Percentiles rank a stretch among this genome's conserved stretches.
These are phyloP conservation scores for Trichoderma afroharzianum DNA, from an alignment of 2,329 filamentous ascomycete genomes.

Conservation along the genomic window DNA sequence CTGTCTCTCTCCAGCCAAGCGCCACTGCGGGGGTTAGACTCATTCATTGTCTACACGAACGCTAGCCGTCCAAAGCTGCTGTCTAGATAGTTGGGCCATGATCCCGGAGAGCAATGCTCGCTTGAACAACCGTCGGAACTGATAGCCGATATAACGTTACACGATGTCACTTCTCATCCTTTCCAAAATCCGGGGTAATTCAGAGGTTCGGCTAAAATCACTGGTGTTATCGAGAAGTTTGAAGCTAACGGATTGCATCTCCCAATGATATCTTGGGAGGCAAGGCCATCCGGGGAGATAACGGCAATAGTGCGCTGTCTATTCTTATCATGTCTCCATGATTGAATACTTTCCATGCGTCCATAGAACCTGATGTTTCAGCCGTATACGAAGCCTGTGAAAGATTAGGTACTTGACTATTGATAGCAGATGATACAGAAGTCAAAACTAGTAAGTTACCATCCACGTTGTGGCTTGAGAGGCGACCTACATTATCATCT, in stretches of 20 bases:
- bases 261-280: not conserved
- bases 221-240: not conserved
- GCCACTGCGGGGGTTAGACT: constrained; percentile 10
- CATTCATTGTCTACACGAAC: not conserved
- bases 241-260: not conserved
- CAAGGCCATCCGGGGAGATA: not conserved
- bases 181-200: not conserved
- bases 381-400: not conserved
- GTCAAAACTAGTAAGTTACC: not conserved
- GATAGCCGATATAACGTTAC: constrained; percentile 7
- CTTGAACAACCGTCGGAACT: not conserved
- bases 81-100: not conserved
- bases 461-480: not conserved
- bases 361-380: not conserved
- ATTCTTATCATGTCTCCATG: not conserved
- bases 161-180: not conserved
- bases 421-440: not conserved
- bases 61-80: not conserved
- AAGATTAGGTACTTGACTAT: not conserved
- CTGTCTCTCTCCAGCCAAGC: not conserved
- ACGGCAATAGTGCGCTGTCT: not conserved
- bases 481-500: not conserved
- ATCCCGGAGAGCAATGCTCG: not conserved
- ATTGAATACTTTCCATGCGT: not conserved
- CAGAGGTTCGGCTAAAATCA: constrained; percentile 1